Percentiles rank a stretch among this genome's conserved stretches.
These are phyloP conservation scores for Coemansia pectinata DNA, from an alignment of 192 early-diverging fungal species.

Conservation along the genomic window DNA sequence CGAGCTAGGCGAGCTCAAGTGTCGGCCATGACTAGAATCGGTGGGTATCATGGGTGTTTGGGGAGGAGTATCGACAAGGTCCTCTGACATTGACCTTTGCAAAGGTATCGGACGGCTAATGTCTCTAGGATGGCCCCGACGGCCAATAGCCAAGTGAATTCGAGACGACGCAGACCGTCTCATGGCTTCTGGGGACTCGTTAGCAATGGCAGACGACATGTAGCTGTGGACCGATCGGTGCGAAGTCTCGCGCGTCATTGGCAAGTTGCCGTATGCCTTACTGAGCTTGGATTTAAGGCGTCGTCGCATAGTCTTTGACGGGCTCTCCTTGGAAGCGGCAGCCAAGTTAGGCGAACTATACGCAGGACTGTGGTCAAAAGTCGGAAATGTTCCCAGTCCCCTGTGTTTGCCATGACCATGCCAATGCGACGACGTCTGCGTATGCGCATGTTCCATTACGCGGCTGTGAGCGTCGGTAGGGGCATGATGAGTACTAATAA, in stretches of 20 bases:
- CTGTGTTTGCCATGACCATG: not conserved
- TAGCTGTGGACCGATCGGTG: constrained; percentile 25
- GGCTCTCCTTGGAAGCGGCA: not conserved
- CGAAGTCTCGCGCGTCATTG: constrained; percentile 7
- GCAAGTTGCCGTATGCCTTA: constrained; percentile 10
- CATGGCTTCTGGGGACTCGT: not conserved
- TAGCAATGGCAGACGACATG: constrained; percentile 21
- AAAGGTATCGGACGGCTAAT: not conserved
- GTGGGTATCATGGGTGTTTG: not conserved
- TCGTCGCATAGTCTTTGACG: not conserved
- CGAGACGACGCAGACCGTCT: not conserved
- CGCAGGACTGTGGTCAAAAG: not conserved
- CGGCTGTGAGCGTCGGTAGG: not conserved
- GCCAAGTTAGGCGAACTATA: constrained; percentile 12
- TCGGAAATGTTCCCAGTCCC: not conserved
- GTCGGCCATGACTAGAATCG: not conserved
- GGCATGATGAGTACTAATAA: not conserved
- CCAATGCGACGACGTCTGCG: not conserved
- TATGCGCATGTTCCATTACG: not conserved
- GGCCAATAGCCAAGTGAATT: not conserved
- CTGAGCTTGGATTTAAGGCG: constrained; percentile 14
- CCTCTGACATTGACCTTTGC: not conserved
- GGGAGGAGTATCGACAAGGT: not conserved
- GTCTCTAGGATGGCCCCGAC: not conserved
- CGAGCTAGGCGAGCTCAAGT: constrained; percentile 2